A percentile compares a stretch with the other conserved stretches of the same genome.
Conservation (phyloP, 345 rosid genomes). For the Eucalyptus marginata region DNA sequence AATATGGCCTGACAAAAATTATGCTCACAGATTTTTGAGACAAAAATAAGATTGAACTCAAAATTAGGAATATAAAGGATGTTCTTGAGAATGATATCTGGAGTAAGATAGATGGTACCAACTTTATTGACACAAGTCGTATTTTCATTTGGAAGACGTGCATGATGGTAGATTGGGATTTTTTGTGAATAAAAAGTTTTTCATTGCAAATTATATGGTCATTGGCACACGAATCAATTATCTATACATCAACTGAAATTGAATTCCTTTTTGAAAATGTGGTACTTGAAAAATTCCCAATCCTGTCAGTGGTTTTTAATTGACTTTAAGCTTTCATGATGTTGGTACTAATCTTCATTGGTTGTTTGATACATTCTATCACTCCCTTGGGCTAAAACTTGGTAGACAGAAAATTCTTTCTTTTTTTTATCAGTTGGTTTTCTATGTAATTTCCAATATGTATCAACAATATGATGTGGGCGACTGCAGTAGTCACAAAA, state of each 20-base stretch:
- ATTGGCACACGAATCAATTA: background rate
- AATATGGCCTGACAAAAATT: background rate
- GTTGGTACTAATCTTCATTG: background rate
- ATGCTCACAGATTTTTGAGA: background rate
- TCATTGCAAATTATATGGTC: background rate
- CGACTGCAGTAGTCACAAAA: background rate
- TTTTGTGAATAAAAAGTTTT: background rate
- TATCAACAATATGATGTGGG: background rate
- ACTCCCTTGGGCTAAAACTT: background rate
- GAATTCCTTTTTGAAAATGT: background rate
- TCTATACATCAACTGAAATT: background rate
- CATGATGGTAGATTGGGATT: background rate
- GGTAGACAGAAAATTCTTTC: background rate
- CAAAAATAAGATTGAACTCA: background rate
- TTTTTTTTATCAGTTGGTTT: background rate
- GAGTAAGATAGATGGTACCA: background rate
- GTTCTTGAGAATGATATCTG: background rate
- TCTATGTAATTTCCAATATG: background rate
- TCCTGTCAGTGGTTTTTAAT: background rate
- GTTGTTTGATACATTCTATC: background rate
- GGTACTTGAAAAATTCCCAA: background rate
- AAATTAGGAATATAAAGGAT: too few species aligned
- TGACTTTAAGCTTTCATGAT: background rate
- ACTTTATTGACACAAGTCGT: background rate
- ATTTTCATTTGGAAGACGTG: background rate